Evolutionary conservation across 441 rosid genomes (phyloP), one percentile per base, ranked within the genome.

Genomic region (Erodium moschatum): DNA sequence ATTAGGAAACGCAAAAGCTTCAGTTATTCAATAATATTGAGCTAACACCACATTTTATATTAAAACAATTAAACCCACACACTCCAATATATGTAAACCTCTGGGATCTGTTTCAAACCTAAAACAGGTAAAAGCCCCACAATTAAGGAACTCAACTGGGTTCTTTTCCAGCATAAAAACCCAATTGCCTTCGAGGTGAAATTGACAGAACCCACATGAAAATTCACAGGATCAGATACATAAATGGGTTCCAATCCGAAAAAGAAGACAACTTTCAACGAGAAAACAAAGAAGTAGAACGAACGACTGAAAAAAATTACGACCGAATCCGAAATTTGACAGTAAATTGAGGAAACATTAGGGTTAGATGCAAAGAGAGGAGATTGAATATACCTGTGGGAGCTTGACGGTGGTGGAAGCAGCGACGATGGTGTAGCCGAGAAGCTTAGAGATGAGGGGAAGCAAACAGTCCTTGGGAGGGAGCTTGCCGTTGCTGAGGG

Each of bases 331-430:
- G 66, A 42, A 58, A 72, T 24, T 8, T 38, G 8, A 66, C 21
- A 42, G 16, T 24, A 24, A 24, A 24, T 0, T 0, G 27, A 24
- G 16, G 20, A 66, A 6, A 4, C 31, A 19, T 42, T 8, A 12
- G 35, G 61, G 50, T 19, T 29, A 9, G 60, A 67, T 31, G 40
- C 10, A 44, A 29, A 38, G 27, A 66, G 8, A 48, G 19, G 64
- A 48, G 58, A 54, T n/a, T 11, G 44, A 54, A 54, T 24, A 29
- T 15, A 90, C 98, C 98, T 90, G 98, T 52, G 98, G 98, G 69
- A 92, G 84, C 73, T 92, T 92, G 81, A 92, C 98, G 68, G 96
- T 89, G 84, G 94, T 89, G 75, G 97, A 92, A 74, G 94, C 93
- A 66, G 91, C 92, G 46, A 90, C 92, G 81, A 92, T 90, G 79